phyloP scores from a whole-genome alignment of 2,329 filamentous ascomycete species.

The Hymenoscyphus linearis region DNA sequence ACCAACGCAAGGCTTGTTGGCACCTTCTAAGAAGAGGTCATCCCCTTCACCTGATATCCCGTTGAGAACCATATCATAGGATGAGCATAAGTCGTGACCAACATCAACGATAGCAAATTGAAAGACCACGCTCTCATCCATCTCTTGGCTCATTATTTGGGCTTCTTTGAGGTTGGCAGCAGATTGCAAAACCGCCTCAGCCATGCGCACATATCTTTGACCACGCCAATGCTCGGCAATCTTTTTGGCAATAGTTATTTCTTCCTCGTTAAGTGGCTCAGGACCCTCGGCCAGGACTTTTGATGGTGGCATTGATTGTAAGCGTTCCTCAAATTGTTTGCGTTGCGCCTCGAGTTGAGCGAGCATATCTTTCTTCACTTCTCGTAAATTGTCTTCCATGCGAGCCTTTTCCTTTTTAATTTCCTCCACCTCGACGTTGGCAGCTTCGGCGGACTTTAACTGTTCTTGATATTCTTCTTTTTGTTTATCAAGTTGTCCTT shows the following conservation, averaged over 20 bases:
- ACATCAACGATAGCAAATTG: constrained; percentile 90
- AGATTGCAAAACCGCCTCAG: constrained; percentile 83
- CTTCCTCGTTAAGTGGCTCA: constrained; percentile 56
- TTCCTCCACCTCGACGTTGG: constrained; percentile 74
- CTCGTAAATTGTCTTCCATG: constrained; percentile 76
- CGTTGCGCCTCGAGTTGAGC: constrained; percentile 78
- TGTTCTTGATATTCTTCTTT: constrained; percentile 79
- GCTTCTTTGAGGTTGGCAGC: constrained; percentile 88
- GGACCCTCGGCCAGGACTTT: constrained; percentile 42
- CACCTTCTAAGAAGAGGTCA: constrained; percentile 73
- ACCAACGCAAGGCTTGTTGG: constrained; percentile 83
- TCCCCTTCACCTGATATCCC: constrained; percentile 81
- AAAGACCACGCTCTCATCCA: constrained; percentile 88
- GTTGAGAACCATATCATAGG: constrained; percentile 93
- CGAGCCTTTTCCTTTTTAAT: constrained; percentile 74
- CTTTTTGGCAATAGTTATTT: constrained; percentile 64
- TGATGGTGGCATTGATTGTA: constrained; percentile 67
- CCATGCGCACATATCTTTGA: constrained; percentile 88
- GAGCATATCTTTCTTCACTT: constrained; percentile 84
- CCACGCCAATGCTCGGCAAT: constrained; percentile 72
- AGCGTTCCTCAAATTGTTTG: constrained; percentile 75
- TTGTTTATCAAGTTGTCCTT: constrained; percentile 74
- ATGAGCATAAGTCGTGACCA: constrained; percentile 84
- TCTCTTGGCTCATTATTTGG: constrained; percentile 94
- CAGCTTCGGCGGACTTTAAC: constrained; percentile 67